Conservation (phyloP, 2,329 filamentous ascomycete genomes). For the Orbilia oligospora region DNA sequence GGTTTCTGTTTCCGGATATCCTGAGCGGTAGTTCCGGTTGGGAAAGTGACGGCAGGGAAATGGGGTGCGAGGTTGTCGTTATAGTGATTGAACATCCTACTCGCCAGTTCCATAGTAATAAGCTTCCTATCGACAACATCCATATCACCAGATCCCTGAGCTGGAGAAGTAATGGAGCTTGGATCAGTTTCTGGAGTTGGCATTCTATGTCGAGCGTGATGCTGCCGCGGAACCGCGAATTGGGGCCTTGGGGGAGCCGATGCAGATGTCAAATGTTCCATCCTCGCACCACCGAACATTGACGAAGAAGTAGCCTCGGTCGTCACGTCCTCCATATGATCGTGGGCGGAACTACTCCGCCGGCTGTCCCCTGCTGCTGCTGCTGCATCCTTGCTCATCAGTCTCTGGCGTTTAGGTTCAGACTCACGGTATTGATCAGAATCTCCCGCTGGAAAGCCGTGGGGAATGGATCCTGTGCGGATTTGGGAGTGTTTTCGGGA, state of each 20-base stretch:
- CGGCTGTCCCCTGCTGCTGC: conserved; percentile 36
- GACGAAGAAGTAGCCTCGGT: conserved; percentile 70
- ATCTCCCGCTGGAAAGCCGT: conserved; percentile 11
- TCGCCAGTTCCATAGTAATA: conserved; percentile 71
- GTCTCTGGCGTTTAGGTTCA: conserved; percentile 60
- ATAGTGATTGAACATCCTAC: conserved; percentile 67
- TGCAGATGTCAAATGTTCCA: conserved; percentile 48
- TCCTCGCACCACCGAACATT: conserved; percentile 51
- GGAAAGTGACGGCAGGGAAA: conserved; percentile 64
- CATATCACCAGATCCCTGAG: conserved; percentile 48
- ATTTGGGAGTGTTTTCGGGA: conserved; percentile 41
- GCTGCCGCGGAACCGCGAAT: conserved; percentile 52
- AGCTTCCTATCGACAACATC: conserved; percentile 71
- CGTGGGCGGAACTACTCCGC: conserved; percentile 71
- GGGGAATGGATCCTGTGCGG: conserved; percentile 33
- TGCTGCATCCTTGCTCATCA: conserved; percentile 57
- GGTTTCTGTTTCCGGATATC: conserved; percentile 63
- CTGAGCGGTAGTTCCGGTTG: conserved; percentile 61
- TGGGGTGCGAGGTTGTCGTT: conserved; percentile 63
- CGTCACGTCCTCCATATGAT: conserved; percentile 82
- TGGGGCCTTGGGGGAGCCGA: conserved; percentile 58
- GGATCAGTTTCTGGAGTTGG: conserved; percentile 59
- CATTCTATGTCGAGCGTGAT: conserved; percentile 64
- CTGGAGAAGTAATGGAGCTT: conserved; percentile 60
- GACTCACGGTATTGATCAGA: conserved; percentile 57